Conservation (phyloP, 768 basidiomycete genomes). For the Boletus patriciae region DNA sequence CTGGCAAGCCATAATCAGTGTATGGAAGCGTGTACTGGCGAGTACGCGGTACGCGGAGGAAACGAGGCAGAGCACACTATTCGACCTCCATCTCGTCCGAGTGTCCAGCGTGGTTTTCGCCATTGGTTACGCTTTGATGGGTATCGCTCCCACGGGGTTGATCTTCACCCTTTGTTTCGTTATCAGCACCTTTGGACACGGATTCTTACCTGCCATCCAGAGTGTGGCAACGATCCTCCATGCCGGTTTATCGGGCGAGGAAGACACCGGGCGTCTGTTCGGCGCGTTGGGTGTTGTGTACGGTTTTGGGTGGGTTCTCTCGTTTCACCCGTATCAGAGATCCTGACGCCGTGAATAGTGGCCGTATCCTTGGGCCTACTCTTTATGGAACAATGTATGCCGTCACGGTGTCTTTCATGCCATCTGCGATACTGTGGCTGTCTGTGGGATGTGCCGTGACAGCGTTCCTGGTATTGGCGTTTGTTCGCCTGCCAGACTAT, state of each 20-base stretch:
- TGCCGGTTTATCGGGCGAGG: neutral
- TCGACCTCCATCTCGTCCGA: constrained; percentile 2
- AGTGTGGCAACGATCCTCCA: constrained; percentile 3
- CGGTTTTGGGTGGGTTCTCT: constrained; percentile 1
- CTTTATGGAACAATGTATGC: neutral
- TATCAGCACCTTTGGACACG: neutral
- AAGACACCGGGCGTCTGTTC: neutral
- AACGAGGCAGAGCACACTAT: neutral
- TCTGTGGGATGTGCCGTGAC: neutral
- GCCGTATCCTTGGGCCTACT: neutral
- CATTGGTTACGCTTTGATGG: constrained; percentile 1
- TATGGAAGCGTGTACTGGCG: neutral
- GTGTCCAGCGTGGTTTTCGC: neutral
- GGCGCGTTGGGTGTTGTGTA: constrained; percentile 6
- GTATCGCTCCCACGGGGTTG: neutral
- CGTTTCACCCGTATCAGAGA: neutral
- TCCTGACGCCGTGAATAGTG: neutral
- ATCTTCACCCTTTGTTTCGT: constrained; percentile 3
- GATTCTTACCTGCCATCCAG: constrained; percentile 1
- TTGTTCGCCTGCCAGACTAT: neutral
- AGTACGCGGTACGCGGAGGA: neutral
- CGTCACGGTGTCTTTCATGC: neutral
- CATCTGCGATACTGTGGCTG: constrained; percentile 1
- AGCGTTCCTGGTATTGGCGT: neutral
- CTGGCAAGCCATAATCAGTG: neutral